Conservation (phyloP, 2,329 filamentous ascomycete genomes). For the Xylogone sp. region DNA sequence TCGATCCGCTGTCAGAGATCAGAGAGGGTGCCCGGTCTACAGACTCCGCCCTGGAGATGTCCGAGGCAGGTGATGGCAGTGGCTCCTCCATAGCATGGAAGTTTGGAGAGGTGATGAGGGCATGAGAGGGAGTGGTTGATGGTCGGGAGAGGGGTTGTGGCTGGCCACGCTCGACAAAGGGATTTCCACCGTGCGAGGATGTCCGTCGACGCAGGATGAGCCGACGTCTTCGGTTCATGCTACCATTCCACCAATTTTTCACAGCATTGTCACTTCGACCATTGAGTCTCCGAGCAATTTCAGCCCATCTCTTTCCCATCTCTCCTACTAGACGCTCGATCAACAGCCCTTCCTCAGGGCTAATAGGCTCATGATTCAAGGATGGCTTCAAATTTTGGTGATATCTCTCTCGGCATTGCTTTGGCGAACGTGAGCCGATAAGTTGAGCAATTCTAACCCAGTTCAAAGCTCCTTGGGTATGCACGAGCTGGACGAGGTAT, state of each 20-base stretch:
- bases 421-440: conserved; percentile 76
- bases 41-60: conserved; percentile 53
- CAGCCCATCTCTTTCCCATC: conserved; percentile 87
- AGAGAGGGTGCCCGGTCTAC: conserved; percentile 63
- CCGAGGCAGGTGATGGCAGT: conserved; percentile 62
- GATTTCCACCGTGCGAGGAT: conserved; percentile 15
- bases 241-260: conserved; percentile 98
- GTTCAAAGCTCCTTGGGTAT: conserved; percentile 71
- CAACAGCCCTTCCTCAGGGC: conserved; percentile 61
- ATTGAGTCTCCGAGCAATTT: conserved; percentile 78
- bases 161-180: conserved; percentile 26
- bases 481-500: conserved; percentile 66
- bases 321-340: conserved; percentile 76
- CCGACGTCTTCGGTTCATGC: conserved; percentile 70
- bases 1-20: conserved; percentile 65
- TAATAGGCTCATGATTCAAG: conserved; percentile 71
- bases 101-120: conserved; percentile 18
- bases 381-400: conserved; percentile 86
- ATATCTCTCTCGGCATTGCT: conserved; percentile 92
- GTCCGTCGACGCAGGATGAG: conserved; percentile 24
- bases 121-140: conserved; percentile 3
- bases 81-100: conserved; percentile 37
- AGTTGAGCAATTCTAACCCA: conserved; percentile 83
- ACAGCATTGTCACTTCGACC: conserved; percentile 92
- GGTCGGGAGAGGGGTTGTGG: conserved; percentile 27